Evolutionary conservation across 768 basidiomycete genomes (phyloP).

Genomic region (Tricholoma furcatifolium): DNA sequence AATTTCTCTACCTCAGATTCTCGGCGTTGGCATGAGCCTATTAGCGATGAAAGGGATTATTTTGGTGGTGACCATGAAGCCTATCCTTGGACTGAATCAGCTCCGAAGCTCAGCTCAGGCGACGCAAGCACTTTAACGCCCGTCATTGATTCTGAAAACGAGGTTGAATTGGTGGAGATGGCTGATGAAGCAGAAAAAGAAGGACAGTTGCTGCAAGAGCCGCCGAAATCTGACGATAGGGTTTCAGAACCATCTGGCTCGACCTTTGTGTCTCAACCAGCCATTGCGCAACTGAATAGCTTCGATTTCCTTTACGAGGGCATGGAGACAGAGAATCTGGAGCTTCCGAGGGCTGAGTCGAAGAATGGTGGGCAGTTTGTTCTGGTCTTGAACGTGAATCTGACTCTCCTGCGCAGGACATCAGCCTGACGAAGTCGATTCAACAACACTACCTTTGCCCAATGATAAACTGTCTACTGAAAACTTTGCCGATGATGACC

Average conservation of each 20-base stretch:
- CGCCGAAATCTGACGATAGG: background rate
- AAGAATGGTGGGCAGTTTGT: background rate
- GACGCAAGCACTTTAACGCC: background rate
- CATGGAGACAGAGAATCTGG: background rate
- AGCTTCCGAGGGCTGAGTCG: background rate
- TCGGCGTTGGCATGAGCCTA: constrained; percentile 41
- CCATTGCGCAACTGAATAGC: background rate
- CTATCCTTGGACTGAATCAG: constrained; percentile 8
- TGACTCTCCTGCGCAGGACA: too few species aligned
- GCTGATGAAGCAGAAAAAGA: background rate
- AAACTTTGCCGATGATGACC: too few species aligned
- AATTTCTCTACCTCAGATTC: constrained; percentile 26
- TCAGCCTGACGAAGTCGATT: too few species aligned
- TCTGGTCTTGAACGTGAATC: background rate
- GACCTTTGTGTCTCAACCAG: too few species aligned
- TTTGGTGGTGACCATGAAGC: constrained; percentile 45
- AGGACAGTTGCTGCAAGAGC: background rate
- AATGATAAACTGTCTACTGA: too few species aligned
- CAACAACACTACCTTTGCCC: too few species aligned
- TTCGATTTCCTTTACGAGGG: constrained; percentile 17
- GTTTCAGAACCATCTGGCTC: too few species aligned
- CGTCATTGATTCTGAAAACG: constrained; percentile 1
- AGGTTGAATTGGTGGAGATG: background rate
- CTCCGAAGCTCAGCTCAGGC: constrained; percentile 26
- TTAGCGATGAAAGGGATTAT: constrained; percentile 40